These are phyloP conservation scores for Mycosphaerella arachidis DNA, from an alignment of 2,329 filamentous ascomycete species.

Conservation along the genomic window DNA sequence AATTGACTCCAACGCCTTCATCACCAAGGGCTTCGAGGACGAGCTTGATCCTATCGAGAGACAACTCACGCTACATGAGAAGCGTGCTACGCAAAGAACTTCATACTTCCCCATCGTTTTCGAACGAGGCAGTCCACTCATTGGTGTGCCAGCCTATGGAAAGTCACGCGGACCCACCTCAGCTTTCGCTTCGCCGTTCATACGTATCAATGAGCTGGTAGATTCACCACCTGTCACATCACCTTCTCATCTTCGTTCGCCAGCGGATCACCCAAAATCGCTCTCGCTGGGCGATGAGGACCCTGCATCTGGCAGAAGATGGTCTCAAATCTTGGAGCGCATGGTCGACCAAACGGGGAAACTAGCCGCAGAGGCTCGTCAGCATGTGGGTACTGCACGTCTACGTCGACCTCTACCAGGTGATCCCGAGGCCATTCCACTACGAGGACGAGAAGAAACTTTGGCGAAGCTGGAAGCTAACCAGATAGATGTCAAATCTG, in stretches of 20 bases:
- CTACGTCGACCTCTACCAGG: constrained; percentile 11
- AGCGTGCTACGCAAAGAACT: constrained; percentile 13
- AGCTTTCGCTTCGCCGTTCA: constrained; percentile 23
- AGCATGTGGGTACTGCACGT: constrained; percentile 3
- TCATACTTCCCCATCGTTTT: constrained; percentile 28
- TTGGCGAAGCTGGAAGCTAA: constrained; percentile 12
- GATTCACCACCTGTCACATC: background rate
- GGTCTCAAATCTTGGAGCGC: constrained; percentile 16
- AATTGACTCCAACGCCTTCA: constrained; percentile 6
- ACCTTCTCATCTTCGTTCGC: background rate
- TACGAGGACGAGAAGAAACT: constrained; percentile 12
- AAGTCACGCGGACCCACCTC: constrained; percentile 15
- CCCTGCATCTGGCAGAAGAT: constrained; percentile 5
- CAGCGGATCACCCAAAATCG: background rate
- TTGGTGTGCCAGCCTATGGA: constrained; percentile 20
- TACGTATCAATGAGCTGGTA: constrained; percentile 9
- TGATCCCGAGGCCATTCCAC: constrained; percentile 17
- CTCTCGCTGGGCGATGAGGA: background rate
- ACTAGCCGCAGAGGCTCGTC: constrained; percentile 18
- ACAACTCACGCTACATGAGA: constrained; percentile 3
- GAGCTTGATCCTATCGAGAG: constrained; percentile 5
- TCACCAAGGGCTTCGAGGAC: constrained; percentile 2
- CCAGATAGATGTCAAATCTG: background rate
- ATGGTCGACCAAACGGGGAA: constrained; percentile 20
- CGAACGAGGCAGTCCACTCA: constrained; percentile 22